These are phyloP conservation scores for Colletotrichum sojae DNA, from an alignment of 2,329 filamentous ascomycete genomes.

Conservation along the genomic window DNA sequence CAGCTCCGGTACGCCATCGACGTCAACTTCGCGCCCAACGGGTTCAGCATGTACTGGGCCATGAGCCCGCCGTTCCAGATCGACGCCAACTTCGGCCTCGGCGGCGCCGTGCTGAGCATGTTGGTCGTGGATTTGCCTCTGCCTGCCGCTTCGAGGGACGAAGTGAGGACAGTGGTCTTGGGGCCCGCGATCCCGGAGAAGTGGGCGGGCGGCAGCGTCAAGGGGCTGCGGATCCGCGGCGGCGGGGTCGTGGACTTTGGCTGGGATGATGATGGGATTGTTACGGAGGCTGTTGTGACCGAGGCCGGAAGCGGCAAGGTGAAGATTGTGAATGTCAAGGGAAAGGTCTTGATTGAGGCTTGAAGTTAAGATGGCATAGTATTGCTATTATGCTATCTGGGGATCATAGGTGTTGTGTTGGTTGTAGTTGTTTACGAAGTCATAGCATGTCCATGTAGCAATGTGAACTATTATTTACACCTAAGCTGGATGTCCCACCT, in stretches of 20 bases:
- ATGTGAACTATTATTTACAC: no score
- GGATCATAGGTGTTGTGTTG: no score
- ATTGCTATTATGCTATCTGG: not conserved
- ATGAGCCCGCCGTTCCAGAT: constrained; percentile 67
- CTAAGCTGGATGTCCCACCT: no score
- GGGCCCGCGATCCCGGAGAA: constrained; percentile 62
- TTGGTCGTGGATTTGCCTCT: constrained; percentile 64
- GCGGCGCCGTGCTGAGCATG: constrained; percentile 65
- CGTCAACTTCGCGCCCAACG: constrained; percentile 65
- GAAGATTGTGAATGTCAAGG: constrained; percentile 39
- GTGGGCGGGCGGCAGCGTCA: constrained; percentile 61
- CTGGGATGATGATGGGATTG: constrained; percentile 57
- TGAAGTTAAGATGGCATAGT: not conserved
- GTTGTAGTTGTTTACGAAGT: no score
- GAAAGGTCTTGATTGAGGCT: not conserved
- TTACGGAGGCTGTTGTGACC: constrained; percentile 43
- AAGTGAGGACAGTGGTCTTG: constrained; percentile 55
- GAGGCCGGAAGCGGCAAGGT: constrained; percentile 19
- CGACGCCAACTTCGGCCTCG: constrained; percentile 70
- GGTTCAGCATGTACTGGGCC: constrained; percentile 65
- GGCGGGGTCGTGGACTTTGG: constrained; percentile 59
- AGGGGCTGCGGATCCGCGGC: constrained; percentile 59
- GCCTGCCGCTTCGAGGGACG: constrained; percentile 40
- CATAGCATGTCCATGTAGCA: no score
- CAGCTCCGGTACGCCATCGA: constrained; percentile 63